Evolutionary conservation across 352 stramenopile species (phyloP).

Genomic region (Phytopythium ostracodes): DNA sequence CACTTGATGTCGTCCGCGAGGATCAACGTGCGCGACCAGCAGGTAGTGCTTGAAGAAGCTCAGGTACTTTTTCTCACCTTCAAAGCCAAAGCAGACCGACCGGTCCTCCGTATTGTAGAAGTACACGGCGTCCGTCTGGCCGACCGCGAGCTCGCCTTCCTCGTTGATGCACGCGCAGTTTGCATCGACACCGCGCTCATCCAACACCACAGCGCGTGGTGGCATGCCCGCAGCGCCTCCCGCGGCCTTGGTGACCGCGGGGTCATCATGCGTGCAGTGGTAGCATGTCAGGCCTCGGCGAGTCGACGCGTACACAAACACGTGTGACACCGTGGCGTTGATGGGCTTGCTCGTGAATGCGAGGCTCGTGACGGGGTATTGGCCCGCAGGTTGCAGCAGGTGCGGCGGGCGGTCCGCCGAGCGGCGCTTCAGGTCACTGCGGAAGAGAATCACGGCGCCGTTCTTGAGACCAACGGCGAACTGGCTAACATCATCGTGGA

Average conservation of each 20-base stretch:
- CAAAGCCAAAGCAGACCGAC: constrained; percentile 84
- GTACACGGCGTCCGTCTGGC: constrained; percentile 84
- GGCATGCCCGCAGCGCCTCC: constrained; percentile 54
- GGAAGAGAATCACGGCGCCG: constrained; percentile 80
- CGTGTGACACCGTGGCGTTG: constrained; percentile 49
- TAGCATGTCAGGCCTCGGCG: constrained; percentile 79
- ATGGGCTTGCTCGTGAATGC: constrained; percentile 79
- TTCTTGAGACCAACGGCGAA: constrained; percentile 82
- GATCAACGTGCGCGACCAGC: constrained; percentile 78
- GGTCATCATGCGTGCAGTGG: constrained; percentile 81
- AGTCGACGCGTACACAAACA: constrained; percentile 81
- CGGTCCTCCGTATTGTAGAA: constrained; percentile 89
- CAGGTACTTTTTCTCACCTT: constrained; percentile 85
- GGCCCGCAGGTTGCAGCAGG: constrained; percentile 71
- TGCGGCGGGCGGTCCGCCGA: constrained; percentile 53
- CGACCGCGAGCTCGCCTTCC: constrained; percentile 78
- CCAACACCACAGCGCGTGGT: constrained; percentile 68
- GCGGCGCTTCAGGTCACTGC: constrained; percentile 74
- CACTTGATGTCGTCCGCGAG: constrained; percentile 76
- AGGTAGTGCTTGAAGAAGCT: constrained; percentile 89
- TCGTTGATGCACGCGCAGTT: constrained; percentile 84
- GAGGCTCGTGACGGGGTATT: constrained; percentile 75
- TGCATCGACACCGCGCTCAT: constrained; percentile 78
- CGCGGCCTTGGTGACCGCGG: constrained; percentile 65
- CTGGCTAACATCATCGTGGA: constrained; percentile 79